A percentile compares a stretch with the other conserved stretches of the same genome.
Conservation (phyloP, 306 rosid genomes). For the Prunus mira region DNA sequence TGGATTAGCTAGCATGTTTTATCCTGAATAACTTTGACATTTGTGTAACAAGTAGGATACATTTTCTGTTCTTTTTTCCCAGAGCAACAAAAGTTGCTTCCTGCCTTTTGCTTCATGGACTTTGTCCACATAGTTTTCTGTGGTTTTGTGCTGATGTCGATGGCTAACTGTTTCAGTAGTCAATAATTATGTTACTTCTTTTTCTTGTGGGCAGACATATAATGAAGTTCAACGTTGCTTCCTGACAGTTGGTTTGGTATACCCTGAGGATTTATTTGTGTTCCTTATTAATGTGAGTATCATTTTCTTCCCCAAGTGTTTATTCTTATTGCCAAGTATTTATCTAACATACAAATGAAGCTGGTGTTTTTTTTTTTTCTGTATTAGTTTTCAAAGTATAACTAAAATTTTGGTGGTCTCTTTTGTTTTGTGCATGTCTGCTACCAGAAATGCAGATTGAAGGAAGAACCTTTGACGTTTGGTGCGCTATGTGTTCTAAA, state of each 20-base stretch:
- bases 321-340: not conserved
- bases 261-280: conserved; percentile 84
- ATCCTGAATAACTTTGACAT: not conserved
- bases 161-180: not conserved
- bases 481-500: conserved; percentile 83
- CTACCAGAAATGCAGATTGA: conserved; percentile 81
- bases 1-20: not conserved
- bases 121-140: not conserved
- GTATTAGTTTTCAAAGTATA: not conserved
- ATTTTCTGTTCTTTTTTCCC: not conserved
- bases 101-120: not conserved
- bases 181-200: conserved; percentile 7
- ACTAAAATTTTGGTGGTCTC: not conserved
- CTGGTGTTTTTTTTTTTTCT: not conserved
- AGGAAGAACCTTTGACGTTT: conserved; percentile 79
- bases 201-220: conserved; percentile 62
- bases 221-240: conserved; percentile 96
- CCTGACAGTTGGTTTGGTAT: conserved; percentile 85
- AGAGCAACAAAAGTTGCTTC: not conserved
- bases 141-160: not conserved
- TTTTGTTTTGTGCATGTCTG: not conserved
- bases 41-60: not conserved
- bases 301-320: conserved; percentile 9
- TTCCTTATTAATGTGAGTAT: conserved; percentile 82
- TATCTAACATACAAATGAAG: not conserved